Conservation (phyloP, 2,329 filamentous ascomycete genomes). For the Botrytis tulipae region DNA sequence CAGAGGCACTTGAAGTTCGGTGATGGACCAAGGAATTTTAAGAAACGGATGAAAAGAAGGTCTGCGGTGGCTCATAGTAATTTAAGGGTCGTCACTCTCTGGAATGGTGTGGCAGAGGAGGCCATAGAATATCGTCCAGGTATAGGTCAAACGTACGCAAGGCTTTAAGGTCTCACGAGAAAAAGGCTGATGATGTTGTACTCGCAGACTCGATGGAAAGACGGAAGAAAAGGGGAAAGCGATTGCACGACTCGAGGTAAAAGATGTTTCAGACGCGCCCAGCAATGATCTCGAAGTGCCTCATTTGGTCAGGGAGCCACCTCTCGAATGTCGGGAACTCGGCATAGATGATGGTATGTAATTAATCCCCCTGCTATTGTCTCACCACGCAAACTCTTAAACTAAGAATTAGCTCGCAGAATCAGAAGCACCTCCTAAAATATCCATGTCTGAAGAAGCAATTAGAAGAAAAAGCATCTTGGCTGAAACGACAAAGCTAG, state of each 20-base stretch:
- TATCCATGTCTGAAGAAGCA: neutral
- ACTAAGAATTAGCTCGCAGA: neutral
- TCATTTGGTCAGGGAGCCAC: too few species aligned
- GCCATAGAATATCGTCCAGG: neutral
- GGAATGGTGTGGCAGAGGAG: neutral
- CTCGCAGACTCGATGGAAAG: neutral
- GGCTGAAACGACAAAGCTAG: neutral
- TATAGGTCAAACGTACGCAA: constrained; percentile 2
- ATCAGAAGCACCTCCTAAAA: neutral
- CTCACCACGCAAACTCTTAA: neutral
- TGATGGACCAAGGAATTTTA: neutral
- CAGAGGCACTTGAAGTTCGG: neutral
- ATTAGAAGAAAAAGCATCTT: neutral
- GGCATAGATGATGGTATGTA: neutral
- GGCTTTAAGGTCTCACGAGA: neutral
- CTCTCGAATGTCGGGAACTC: neutral
- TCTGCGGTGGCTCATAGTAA: neutral
- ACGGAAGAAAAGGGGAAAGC: neutral
- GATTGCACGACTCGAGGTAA: neutral
- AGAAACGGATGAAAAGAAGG: neutral
- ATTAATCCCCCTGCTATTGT: neutral
- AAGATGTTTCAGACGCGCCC: neutral
- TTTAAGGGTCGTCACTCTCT: neutral
- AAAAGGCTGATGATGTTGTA: neutral
- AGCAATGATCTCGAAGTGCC: neutral